Conservation (phyloP, 2,329 filamentous ascomycete species). For the Onygenales sp. region DNA sequence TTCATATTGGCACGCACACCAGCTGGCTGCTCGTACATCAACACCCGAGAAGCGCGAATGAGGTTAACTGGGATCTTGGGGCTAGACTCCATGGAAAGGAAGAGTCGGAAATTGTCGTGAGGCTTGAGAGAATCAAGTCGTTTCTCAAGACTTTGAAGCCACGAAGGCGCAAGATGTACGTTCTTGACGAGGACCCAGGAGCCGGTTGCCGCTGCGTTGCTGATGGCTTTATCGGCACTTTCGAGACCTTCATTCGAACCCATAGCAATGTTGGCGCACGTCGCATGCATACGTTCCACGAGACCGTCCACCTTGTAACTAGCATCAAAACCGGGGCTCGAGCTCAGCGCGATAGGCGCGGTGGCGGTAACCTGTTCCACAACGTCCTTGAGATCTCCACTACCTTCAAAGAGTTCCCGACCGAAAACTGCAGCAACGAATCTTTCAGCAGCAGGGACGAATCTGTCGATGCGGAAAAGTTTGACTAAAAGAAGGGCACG, state of each 20-base stretch:
- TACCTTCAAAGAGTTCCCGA: conserved; percentile 67
- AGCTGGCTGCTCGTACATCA: conserved; percentile 97
- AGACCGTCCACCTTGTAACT: conserved; percentile 98
- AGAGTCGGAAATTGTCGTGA: conserved; percentile 83
- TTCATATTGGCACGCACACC: conserved; percentile 98
- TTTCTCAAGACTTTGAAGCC: conserved; percentile 96
- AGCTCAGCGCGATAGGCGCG: conserved; percentile 82
- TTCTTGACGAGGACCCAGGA: conserved; percentile 99
- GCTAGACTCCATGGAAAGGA: conserved; percentile 96
- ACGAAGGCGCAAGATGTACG: conserved; percentile 89
- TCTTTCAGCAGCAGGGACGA: conserved; percentile 85
- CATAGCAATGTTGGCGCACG: conserved; percentile 97
- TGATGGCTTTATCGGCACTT: conserved; percentile 90
- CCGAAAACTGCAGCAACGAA: conserved; percentile 85
- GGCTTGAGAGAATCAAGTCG: conserved; percentile 91
- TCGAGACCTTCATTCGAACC: conserved; percentile 90
- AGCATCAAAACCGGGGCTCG: conserved; percentile 92
- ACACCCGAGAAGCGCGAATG: conserved; percentile 79
- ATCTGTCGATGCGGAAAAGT: conserved; percentile 87
- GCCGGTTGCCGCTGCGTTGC: conserved; percentile 80
- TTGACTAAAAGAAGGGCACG: conserved; percentile 84
- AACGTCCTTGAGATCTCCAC: conserved; percentile 76
- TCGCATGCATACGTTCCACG: conserved; percentile 71
- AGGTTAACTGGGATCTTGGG: conserved; percentile 95
- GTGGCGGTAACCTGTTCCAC: conserved; percentile 75